phyloP scores from a whole-genome alignment of 2,329 filamentous ascomycete species.

The Boeremia exigua region DNA sequence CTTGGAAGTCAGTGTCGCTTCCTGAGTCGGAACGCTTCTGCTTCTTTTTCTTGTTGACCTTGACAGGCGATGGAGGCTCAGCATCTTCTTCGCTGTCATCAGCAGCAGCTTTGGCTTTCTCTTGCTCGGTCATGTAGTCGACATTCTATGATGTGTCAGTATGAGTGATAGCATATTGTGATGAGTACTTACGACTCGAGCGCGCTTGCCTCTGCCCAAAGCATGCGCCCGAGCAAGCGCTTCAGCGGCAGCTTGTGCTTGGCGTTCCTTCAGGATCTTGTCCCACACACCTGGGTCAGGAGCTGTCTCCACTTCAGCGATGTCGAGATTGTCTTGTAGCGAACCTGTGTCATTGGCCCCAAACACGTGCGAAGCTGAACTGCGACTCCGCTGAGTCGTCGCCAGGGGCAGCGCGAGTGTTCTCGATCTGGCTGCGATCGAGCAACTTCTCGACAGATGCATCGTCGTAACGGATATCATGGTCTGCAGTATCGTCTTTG shows the following conservation, averaged over 20 bases:
- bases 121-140: constrained; percentile 54
- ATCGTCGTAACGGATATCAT: constrained; percentile 81
- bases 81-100: constrained; percentile 26
- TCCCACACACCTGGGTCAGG: constrained; percentile 83
- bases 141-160: constrained; percentile 43
- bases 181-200: constrained; percentile 60
- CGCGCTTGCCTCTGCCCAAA: constrained; percentile 85
- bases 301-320: constrained; percentile 59
- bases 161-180: background rate
- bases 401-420: constrained; percentile 62
- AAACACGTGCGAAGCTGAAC: constrained; percentile 89
- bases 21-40: constrained; percentile 46
- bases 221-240: constrained; percentile 70
- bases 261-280: constrained; percentile 82
- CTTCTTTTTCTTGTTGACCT: constrained; percentile 36
- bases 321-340: constrained; percentile 68
- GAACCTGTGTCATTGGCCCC: constrained; percentile 81
- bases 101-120: constrained; percentile 21
- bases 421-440: constrained; percentile 83
- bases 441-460: constrained; percentile 86
- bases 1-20: constrained; percentile 59
- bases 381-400: constrained; percentile 75
- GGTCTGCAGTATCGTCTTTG: constrained; percentile 70
- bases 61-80: constrained; percentile 37
- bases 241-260: constrained; percentile 76